Evolutionary conservation across 768 basidiomycete species (phyloP), one percentile per base, ranked within the genome.

Genomic region (Cystobasidiopsis lactophilus): DNA sequence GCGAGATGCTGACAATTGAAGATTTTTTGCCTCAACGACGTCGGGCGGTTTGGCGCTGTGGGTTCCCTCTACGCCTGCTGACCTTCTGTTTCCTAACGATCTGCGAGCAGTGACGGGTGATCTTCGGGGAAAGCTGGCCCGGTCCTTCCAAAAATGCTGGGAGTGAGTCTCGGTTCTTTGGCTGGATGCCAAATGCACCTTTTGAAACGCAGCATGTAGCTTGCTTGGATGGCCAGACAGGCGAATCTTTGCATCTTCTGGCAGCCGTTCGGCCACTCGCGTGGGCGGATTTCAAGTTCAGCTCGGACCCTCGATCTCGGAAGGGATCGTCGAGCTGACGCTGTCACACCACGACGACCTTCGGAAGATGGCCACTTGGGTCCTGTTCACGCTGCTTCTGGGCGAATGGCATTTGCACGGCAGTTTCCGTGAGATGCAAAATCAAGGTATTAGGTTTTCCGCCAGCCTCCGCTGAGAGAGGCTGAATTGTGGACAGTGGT

Each of bases 371-470:
- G 89, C 86, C 0, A 85, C 91, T 21, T 78, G 83, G 60, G 88
- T 95, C 52, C 74, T 96, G 21, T 91, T 81, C 67, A 83, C 80
- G 61, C 93, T 96, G 86, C 86, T 96, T 55, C 76, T 89, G 44
- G 80, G 53, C 57, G 62, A 63, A 41, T 57, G 48, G 41, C 54
- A 55, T 57, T 46, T 47, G 24, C 30, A 27, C 26, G 14, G 45
- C n/a, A 51, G 40, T 40, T 37, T 18, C 13, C 18, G 18, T 4
- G 31, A 38, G 24, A 16, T 29, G 21, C 23, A 26, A 11, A 44
- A 18, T 10, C 19, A 40, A 30, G 29, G 51, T 40, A 18, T 3
- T 11, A 14, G 18, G 7, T 16, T 29, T 24, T 39, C 40, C 35
- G 63, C 46, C 57, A 26, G n/a, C n/a, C 13, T 23, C 5, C 39